A percentile compares a stretch with the other conserved stretches of the same genome.
phyloP scores from a whole-genome alignment of 2,329 filamentous ascomycete species.

The Dactylellina sp. region DNA sequence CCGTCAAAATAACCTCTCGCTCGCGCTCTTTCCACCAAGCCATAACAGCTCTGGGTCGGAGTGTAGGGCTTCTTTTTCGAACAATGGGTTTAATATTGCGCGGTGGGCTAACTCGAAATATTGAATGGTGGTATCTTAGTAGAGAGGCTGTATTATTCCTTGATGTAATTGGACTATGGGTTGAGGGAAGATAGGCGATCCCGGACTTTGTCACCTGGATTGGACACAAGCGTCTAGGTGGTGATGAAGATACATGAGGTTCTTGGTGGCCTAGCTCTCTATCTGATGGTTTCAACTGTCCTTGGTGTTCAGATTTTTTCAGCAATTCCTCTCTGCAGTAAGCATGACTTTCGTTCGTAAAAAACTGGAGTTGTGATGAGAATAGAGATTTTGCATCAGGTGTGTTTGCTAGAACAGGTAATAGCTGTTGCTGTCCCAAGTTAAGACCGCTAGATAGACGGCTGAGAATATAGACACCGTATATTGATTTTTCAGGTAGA shows the following conservation, averaged over 20 bases:
- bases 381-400: neutral
- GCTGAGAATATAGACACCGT: slow-evolving; percentile 29
- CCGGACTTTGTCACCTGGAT: slow-evolving; percentile 8
- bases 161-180: neutral
- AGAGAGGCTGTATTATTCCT: slow-evolving; percentile 5
- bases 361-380: neutral
- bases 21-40: slow-evolving; percentile 57
- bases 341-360: neutral
- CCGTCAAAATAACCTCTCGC: slow-evolving; percentile 12
- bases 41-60: slow-evolving; percentile 41
- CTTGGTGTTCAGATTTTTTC: neutral
- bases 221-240: slow-evolving; percentile 1
- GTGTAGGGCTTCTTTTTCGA: slow-evolving; percentile 23
- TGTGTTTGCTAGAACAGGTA: slow-evolving; percentile 17
- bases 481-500: slow-evolving; percentile 37
- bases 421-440: neutral
- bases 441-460: neutral
- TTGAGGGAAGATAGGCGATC: slow-evolving; percentile 4
- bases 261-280: neutral
- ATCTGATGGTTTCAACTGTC: neutral
- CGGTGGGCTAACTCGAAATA: slow-evolving; percentile 24
- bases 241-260: slow-evolving; percentile 2
- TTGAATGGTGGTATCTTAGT: slow-evolving; percentile 10
- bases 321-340: neutral
- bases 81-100: slow-evolving; percentile 16